Evolutionary conservation across 768 basidiomycete species (phyloP).

Genomic region (Amanita rubescens): DNA sequence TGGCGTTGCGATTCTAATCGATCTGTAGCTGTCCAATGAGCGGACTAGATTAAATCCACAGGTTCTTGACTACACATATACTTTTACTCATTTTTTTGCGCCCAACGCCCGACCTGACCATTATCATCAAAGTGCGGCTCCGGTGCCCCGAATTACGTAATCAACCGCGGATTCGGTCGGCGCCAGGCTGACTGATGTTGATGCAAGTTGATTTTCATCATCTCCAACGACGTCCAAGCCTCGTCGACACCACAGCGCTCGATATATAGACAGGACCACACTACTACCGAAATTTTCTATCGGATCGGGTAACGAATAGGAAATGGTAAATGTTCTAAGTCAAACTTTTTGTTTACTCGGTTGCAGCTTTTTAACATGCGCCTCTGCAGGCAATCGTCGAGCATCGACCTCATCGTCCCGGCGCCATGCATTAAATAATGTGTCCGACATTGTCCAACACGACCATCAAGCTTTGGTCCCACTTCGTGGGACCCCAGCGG

Average conservation of each 20-base stretch:
- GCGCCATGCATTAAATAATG: not conserved
- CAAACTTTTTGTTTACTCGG: not conserved
- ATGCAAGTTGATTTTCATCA: not conserved
- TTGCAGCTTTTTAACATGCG: not conserved
- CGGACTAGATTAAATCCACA: no score
- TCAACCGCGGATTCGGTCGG: no score
- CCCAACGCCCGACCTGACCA: no score
- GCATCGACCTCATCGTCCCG: not conserved
- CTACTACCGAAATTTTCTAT: not conserved
- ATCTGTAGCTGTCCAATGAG: no score
- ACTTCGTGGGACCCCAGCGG: not conserved
- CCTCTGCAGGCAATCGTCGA: not conserved
- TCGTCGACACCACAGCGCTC: not conserved
- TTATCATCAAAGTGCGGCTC: no score
- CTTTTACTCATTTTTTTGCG: no score
- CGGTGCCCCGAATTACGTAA: no score
- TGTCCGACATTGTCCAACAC: not conserved
- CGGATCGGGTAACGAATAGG: not conserved
- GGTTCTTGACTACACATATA: no score
- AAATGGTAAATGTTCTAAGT: not conserved
- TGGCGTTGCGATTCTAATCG: no score
- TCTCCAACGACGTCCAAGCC: not conserved
- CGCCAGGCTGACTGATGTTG: not conserved
- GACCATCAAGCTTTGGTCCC: not conserved
- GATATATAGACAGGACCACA: not conserved